Conservation (phyloP, 192 early-diverging fungal species). For the Rhizophlyctis rosea region DNA sequence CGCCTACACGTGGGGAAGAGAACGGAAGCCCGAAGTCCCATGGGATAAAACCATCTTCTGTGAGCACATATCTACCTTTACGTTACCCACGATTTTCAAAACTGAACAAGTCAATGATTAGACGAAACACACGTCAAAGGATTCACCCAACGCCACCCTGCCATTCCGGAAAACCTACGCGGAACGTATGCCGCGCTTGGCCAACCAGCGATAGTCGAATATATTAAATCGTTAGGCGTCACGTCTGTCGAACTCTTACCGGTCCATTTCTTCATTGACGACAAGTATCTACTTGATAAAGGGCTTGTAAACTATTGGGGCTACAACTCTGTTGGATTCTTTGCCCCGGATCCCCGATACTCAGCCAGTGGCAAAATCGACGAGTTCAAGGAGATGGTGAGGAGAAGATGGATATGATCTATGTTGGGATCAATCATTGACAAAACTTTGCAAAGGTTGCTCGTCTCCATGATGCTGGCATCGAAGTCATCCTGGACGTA, state of each 20-base stretch:
- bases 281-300: slow-evolving; percentile 27
- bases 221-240: slow-evolving; percentile 27
- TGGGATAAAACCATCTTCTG: slow-evolving; percentile 27
- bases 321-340: slow-evolving; percentile 25
- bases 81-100: no score
- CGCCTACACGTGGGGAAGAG: slow-evolving; percentile 24
- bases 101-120: no score
- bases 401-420: background rate
- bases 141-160: slow-evolving; percentile 22
- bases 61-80: no score
- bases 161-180: slow-evolving; percentile 20
- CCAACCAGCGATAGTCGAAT: slow-evolving; percentile 17
- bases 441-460: slow-evolving; percentile 5
- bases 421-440: background rate
- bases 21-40: slow-evolving; percentile 21
- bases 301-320: slow-evolving; percentile 27
- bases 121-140: slow-evolving; percentile 29
- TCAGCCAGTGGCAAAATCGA: slow-evolving; percentile 20
- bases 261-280: slow-evolving; percentile 27
- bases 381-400: slow-evolving; percentile 27
- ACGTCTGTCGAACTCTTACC: slow-evolving; percentile 27
- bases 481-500: slow-evolving; percentile 28
- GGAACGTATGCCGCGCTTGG: slow-evolving; percentile 23
- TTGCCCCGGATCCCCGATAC: slow-evolving; percentile 26
- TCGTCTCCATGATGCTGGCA: slow-evolving; percentile 18